phyloP scores from a whole-genome alignment of 805 yeast genomes.

The Brettanomyces naardenensis region DNA sequence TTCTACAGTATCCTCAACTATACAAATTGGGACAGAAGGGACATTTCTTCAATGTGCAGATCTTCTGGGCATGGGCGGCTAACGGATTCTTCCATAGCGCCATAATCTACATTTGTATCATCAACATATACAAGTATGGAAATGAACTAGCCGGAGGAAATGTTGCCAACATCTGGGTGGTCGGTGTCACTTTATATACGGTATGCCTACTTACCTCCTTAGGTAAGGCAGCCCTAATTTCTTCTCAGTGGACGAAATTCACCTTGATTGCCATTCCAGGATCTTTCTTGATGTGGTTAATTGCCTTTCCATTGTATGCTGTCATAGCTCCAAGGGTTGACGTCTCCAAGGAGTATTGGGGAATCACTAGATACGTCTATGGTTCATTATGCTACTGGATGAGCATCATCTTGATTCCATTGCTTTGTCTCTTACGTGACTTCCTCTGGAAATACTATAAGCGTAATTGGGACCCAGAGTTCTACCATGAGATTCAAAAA shows the following conservation, averaged over 20 bases:
- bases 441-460: slow-evolving; percentile 91
- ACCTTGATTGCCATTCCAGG: slow-evolving; percentile 93
- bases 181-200: slow-evolving; percentile 89
- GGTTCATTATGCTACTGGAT: slow-evolving; percentile 82
- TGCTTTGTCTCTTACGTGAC: slow-evolving; percentile 77
- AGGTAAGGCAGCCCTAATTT: slow-evolving; percentile 90
- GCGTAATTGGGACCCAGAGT: slow-evolving; percentile 85
- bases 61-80: slow-evolving; percentile 95
- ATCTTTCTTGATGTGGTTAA: slow-evolving; percentile 75
- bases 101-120: slow-evolving; percentile 66
- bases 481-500: slow-evolving; percentile 93
- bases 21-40: slow-evolving; percentile 88
- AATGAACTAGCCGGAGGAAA: slow-evolving; percentile 59
- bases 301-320: slow-evolving; percentile 82
- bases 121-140: slow-evolving; percentile 61
- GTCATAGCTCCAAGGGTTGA: slow-evolving; percentile 74
- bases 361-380: slow-evolving; percentile 69
- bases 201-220: slow-evolving; percentile 81
- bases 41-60: slow-evolving; percentile 79
- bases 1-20: slow-evolving; percentile 87
- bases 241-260: slow-evolving; percentile 92
- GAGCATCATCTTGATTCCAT: slow-evolving; percentile 64
- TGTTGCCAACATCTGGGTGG: slow-evolving; percentile 82
- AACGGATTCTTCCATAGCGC: slow-evolving; percentile 95
- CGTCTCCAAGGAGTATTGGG: slow-evolving; percentile 79